A percentile compares a stretch with the other conserved stretches of the same genome.
Evolutionary conservation across 129 eudicot genomes (phyloP).

Genomic region (Flaveria bidentis): DNA sequence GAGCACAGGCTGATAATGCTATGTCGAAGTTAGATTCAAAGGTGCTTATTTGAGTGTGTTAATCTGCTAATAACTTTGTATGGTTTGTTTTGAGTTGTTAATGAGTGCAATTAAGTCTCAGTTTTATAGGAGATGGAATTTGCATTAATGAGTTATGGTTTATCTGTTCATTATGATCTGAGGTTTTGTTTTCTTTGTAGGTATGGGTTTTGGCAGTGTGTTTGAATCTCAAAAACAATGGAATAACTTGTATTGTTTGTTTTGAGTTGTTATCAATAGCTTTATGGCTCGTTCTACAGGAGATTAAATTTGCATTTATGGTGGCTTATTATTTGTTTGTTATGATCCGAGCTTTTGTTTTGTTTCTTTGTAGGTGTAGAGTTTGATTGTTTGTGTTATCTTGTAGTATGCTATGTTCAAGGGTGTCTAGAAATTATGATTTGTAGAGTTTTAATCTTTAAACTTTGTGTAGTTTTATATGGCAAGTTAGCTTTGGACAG

Average conservation of each 20-base stretch:
- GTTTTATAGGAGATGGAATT: not conserved
- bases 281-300: not conserved
- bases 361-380: not conserved
- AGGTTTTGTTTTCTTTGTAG: not conserved
- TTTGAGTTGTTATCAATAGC: not conserved
- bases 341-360: constrained; percentile 13
- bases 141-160: not conserved
- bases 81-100: constrained; percentile 15
- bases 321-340: not conserved
- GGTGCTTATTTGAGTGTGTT: not conserved
- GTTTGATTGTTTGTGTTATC: not conserved
- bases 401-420: not conserved
- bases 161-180: not conserved
- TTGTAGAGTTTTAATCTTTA: not conserved
- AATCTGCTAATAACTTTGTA: not conserved
- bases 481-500: not conserved
- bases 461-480: not conserved
- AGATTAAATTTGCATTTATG: not conserved
- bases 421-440: not conserved
- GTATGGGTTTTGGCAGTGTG: too few relatives aligned
- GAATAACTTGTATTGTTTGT: constrained; percentile 6
- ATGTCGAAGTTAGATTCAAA: not conserved
- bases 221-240: too few relatives aligned
- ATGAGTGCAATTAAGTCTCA: not conserved
- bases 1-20: not conserved